Evolutionary conservation across 163 green algal species (phyloP), one percentile per base, ranked within the genome.

Genomic region (Volvox carteri): DNA sequence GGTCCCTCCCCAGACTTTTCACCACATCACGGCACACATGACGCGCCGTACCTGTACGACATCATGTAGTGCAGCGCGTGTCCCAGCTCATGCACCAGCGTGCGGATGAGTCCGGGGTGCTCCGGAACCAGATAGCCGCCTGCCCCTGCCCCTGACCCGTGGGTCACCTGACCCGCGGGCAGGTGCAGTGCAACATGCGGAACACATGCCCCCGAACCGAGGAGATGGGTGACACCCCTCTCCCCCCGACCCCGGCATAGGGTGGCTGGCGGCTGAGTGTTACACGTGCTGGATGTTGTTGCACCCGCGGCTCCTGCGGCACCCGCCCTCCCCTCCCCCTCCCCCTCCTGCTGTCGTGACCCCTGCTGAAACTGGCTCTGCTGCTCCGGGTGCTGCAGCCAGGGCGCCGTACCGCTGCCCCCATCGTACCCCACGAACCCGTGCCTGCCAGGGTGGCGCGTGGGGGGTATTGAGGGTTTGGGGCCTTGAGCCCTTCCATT

Each of bases 21-120:
- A n/a, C n/a, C n/a, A n/a, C n/a, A n/a, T n/a, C n/a, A n/a, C n/a
- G n/a, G n/a, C n/a, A n/a, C n/a, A n/a, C n/a, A n/a, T n/a, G n/a
- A n/a, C n/a, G n/a, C n/a, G n/a, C n/a, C 75, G 28, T 41, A 86
- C 78, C 78, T 75, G 56, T 76, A 75, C 56, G 79, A 87, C 79
- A 87, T 19, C 6, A 78, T n/a, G 79, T 70, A 78, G 21, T 87
- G 79, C 41, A 87, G 79, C 44, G 62, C 62, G 44, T 87, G 79
- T 0, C 79, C 79, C 42, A 87, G 42, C 79, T 87, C 79, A 44
- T 87, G 79, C 42, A 30, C 79, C 62, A 87, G 44, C 37, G 62
- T 77, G 30, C 79, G 60, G 39, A 87, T 28, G 1, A 87, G 42
- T 4, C 79, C 62, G 8, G 79, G 62, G 33, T 87, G 56, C 54